Base-by-base conservation (phyloP, 352 stramenopile genomes). In the Globisporangium cylindrosporum region DNA sequence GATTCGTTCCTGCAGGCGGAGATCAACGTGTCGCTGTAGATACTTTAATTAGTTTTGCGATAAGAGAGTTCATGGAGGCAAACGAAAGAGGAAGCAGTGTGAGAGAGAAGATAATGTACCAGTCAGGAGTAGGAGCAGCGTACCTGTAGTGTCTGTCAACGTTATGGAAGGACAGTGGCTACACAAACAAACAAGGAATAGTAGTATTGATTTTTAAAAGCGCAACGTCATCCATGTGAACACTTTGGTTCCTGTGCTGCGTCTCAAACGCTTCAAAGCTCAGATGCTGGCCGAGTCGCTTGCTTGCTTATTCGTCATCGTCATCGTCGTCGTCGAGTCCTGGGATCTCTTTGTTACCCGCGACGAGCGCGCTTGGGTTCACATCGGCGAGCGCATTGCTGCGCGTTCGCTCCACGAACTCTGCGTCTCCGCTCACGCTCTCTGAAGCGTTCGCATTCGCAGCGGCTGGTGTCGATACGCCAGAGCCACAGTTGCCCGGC, bases 1-100 rank as follows among this genome's bases (percentile, higher is more conserved):
- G 89, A 96, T 65, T 96, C 89, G 62, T 96, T 96, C 78, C 71
- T 96, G 53, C 89, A 95, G 69, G 86, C 87, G 24, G 89, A 96
- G 78, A 92, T 96, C 65, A 96, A 94, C 59, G 88, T 95, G 43
- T 94, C 84, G 54, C 69, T 96, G 60, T 96, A 80, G 73, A 64
- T n/a, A 4, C 59, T 36, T 55, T 29, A n/a, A 51, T 24, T 25
- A 55, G 38, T 65, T 48, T 58, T 54, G 65, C 38, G 34, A 22
- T 22, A 22, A 51, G 22, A 51, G 41, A 48, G 41, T 48, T n/a
- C 41, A 48, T 15, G 38, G 41, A 48, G 41, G 41, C 41, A 48
- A n/a, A 9, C 5, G 3, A 48, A 48, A 48, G 14, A n/a, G 41
- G 4, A 48, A 48, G 15, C 41, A n/a, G 41, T 4, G 18, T 3